These are phyloP conservation scores for Xerocomellus dryophilus DNA, from an alignment of 768 basidiomycete species.

Conservation along the genomic window DNA sequence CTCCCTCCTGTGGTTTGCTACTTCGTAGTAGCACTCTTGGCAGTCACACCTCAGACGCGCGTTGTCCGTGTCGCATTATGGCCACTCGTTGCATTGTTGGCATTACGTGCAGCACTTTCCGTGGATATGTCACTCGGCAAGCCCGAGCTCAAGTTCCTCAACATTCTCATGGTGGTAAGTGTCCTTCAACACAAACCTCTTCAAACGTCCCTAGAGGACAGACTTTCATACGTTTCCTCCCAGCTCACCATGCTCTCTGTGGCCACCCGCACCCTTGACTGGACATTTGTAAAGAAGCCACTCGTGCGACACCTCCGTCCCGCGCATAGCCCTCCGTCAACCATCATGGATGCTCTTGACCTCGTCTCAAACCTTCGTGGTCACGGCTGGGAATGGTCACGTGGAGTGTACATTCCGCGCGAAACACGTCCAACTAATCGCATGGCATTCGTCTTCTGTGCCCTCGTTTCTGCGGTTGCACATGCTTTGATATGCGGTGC, in stretches of 20 bases:
- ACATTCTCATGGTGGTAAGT: neutral
- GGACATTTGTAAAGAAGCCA: neutral
- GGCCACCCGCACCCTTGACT: neutral
- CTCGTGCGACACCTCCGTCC: slow-evolving; percentile 1
- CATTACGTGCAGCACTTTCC: neutral
- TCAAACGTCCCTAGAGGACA: neutral
- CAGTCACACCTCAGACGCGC: neutral
- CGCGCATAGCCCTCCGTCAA: neutral
- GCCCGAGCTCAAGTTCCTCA: neutral
- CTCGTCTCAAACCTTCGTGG: neutral
- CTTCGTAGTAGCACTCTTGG: neutral
- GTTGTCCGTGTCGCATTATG: neutral
- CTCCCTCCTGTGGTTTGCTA: neutral
- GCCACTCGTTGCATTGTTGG: neutral
- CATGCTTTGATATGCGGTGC: neutral
- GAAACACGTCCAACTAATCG: neutral
- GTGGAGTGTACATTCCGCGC: neutral
- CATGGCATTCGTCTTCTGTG: neutral
- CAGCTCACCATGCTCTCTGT: neutral
- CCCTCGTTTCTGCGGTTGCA: neutral
- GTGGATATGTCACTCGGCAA: neutral
- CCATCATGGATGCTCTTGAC: neutral
- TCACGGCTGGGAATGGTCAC: slow-evolving; percentile 1
- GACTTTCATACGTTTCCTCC: neutral
- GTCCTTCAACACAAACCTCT: neutral